Evolutionary conservation across 208 protist genomes (phyloP), one percentile per base, ranked within the genome.

Genomic region (Trypanosomatidae sp.): DNA sequence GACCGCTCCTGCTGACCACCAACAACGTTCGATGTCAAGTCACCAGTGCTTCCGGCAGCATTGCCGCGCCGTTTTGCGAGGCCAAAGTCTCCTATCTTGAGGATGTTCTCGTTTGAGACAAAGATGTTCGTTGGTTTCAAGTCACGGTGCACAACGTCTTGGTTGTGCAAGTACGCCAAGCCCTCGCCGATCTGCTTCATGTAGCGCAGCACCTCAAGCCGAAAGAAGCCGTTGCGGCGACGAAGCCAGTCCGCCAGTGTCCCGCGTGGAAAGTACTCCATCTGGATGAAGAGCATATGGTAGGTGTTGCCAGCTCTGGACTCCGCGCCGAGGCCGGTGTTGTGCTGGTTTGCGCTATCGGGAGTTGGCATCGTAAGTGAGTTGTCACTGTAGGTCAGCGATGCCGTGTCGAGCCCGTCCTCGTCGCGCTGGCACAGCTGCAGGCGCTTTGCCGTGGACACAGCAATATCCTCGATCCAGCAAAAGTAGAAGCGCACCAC

Each of bases 71-170:
- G 77, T 70, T 91, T 94, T 1, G 91, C 89, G 13, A 96, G 76
- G 1, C 91, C 91, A 85, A 96, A 96, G 73, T 96, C 91, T 17
- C 91, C 91, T 69, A 96, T 94, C 64, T 96, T 96, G 72, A 96
- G 75, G 22, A 83, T 74, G 19, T 70, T 82, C 44, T 55, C 68
- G 46, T 82, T 82, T 3, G 82, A 81, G 8, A 96, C 74, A 72
- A 96, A 96, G 39, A 96, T 92, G 81, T 96, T 96, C 41, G 88
- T 91, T 3, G 91, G 91, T 72, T 96, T 96, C 64, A 96, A 53
- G 71, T 96, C 91, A 52, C 89, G 87, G 69, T 96, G 91, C 53
- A 96, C 77, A 17, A 96, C 88, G 43, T 86, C 77, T n/a, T 89
- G 79, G 3, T 79, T 59, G 73, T 96, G 91, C 69, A 96, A 71